A percentile compares a stretch with the other conserved stretches of the same genome.
Conservation (phyloP, 148 eudicot species). For the Rhododendron simsii region DNA sequence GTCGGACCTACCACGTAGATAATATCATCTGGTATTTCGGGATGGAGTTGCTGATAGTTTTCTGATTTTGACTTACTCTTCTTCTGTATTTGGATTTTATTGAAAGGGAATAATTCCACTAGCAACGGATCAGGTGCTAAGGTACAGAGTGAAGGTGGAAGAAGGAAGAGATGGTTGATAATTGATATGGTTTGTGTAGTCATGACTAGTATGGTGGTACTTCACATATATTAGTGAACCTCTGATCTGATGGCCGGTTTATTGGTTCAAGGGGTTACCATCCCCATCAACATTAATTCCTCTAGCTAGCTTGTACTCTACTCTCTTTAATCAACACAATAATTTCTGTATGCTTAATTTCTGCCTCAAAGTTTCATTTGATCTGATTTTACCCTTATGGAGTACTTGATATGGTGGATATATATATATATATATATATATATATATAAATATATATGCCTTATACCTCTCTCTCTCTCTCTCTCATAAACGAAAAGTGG, state of each 20-base stretch:
- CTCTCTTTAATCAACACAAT: neutral
- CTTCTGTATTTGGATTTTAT: neutral
- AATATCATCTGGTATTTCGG: neutral
- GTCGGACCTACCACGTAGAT: neutral
- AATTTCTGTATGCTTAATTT: neutral
- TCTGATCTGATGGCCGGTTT: neutral
- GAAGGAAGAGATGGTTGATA: slow-evolving; percentile 20
- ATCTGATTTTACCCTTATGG: no score
- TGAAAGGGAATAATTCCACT: slow-evolving; percentile 23
- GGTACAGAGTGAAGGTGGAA: slow-evolving; percentile 29
- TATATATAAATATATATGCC: no score
- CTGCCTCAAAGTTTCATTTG: neutral
- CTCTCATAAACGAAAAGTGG: neutral
- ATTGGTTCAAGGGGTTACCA: neutral
- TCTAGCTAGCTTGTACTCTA: neutral
- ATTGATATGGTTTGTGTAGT: slow-evolving; percentile 24
- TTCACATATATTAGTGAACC: slow-evolving; percentile 4
- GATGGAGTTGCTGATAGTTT: neutral
- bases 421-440: no score
- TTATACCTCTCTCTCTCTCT: neutral
- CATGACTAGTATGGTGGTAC: slow-evolving; percentile 11
- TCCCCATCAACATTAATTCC: neutral
- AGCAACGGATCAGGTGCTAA: slow-evolving; percentile 20
- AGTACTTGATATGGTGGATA: neutral
- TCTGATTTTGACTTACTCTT: neutral